Evolutionary conservation across 2,329 filamentous ascomycete species (phyloP).

Genomic region (Penicillium palitans): DNA sequence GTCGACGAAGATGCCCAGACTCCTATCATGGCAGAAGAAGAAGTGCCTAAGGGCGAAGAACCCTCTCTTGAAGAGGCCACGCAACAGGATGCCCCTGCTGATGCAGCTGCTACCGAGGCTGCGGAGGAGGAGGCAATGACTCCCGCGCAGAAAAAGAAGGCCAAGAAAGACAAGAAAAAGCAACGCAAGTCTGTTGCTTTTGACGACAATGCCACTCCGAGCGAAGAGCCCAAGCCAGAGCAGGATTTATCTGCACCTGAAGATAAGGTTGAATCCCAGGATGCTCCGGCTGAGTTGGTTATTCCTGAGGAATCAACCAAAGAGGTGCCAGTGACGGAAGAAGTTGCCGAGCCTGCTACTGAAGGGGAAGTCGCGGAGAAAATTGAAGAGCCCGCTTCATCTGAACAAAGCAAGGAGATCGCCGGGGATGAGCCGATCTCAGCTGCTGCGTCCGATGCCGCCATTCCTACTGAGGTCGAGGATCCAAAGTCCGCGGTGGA

Average conservation of each 20-base stretch:
- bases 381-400: not conserved
- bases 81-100: not conserved
- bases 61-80: not conserved
- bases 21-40: constrained; percentile 7
- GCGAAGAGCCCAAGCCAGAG: constrained; percentile 9
- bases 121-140: constrained; percentile 15
- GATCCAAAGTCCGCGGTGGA: not conserved
- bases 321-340: not conserved
- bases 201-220: not conserved
- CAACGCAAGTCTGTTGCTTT: constrained; percentile 23
- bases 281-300: not conserved
- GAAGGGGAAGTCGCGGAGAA: not conserved
- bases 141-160: constrained; percentile 19
- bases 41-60: constrained; percentile 7
- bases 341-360: not conserved
- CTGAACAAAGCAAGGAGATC: not conserved
- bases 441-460: not conserved
- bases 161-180: constrained; percentile 27
- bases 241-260: constrained; percentile 1
- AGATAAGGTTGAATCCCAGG: constrained; percentile 1
- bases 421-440: not conserved
- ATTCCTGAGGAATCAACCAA: constrained; percentile 7
- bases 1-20: not conserved
- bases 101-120: constrained; percentile 5
- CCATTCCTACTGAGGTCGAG: not conserved